Percentiles rank a stretch among this genome's conserved stretches.
phyloP scores from a whole-genome alignment of 1,139 yeast genomes.

The Chernovozyma aurita region DNA sequence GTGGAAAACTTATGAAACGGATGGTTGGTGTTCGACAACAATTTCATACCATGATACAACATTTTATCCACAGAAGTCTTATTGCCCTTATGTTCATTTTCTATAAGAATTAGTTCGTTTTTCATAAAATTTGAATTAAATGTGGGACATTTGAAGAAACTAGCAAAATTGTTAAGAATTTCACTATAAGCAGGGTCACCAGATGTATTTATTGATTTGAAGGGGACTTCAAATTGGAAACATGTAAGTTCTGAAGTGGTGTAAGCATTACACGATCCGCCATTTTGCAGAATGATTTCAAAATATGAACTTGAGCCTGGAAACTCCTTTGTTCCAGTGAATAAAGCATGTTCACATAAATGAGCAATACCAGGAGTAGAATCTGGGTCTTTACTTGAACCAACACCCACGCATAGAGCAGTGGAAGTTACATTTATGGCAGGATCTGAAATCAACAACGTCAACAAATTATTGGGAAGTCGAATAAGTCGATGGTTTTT shows the following conservation, averaged over 20 bases:
- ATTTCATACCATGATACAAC: conserved; percentile 53
- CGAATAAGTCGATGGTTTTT: conserved; percentile 40
- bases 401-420: conserved; percentile 51
- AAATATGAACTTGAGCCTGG: conserved; percentile 47
- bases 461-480: conserved; percentile 49
- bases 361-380: conserved; percentile 63
- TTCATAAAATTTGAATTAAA: conserved; percentile 39
- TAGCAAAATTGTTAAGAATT: conserved; percentile 46
- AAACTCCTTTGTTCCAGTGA: conserved; percentile 52
- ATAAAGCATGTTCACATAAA: conserved; percentile 66
- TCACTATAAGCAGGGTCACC: conserved; percentile 36
- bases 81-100: conserved; percentile 61
- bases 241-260: conserved; percentile 64
- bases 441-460: conserved; percentile 57
- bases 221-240: conserved; percentile 57
- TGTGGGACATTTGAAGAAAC: conserved; percentile 46
- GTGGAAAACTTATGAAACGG: conserved; percentile 45
- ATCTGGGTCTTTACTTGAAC: conserved; percentile 60
- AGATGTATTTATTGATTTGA: conserved; percentile 21
- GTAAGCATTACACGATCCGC: conserved; percentile 61
- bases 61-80: conserved; percentile 37
- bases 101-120: conserved; percentile 54
- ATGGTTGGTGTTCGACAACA: conserved; percentile 40
- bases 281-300: conserved; percentile 36
- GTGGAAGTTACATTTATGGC: conserved; percentile 38